Conservation (phyloP, 2,329 filamentous ascomycete genomes). For the Fusarium vanettenii region DNA sequence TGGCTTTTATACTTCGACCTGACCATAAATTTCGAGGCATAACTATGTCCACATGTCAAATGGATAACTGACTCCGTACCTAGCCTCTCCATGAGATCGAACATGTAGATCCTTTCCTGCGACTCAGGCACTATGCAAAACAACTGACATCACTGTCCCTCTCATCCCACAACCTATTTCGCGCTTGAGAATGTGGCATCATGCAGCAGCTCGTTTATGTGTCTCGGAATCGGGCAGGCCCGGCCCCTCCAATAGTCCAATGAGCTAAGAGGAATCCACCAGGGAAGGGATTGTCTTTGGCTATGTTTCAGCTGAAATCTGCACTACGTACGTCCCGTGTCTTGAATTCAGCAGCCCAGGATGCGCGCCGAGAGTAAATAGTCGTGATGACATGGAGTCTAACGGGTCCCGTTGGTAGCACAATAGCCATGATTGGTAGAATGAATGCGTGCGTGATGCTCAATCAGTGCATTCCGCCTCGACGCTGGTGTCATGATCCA, state of each 20-base stretch:
- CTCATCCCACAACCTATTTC: neutral
- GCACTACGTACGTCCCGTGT: conserved; percentile 11
- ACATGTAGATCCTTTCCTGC: neutral
- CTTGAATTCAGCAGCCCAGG: conserved; percentile 3
- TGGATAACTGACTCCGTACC: neutral
- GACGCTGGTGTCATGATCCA: neutral
- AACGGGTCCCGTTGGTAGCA: neutral
- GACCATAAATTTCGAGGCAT: too few species aligned
- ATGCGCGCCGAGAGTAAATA: neutral
- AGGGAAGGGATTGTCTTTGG: neutral
- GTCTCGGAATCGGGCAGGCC: neutral
- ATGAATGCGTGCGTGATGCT: neutral
- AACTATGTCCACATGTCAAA: neutral
- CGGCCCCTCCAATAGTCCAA: neutral
- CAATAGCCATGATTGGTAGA: neutral
- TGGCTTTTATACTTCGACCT: neutral
- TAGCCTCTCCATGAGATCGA: neutral
- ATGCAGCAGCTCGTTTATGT: neutral
- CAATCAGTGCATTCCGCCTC: neutral
- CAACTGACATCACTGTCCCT: conserved; percentile 6
- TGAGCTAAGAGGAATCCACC: neutral
- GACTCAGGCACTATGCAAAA: neutral
- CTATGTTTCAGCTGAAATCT: neutral
- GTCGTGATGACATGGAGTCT: neutral
- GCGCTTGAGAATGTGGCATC: neutral